A percentile compares a stretch with the other conserved stretches of the same genome.
Evolutionary conservation across 805 yeast species (phyloP).

Genomic region (Wickerhamomyces hampshirensis): DNA sequence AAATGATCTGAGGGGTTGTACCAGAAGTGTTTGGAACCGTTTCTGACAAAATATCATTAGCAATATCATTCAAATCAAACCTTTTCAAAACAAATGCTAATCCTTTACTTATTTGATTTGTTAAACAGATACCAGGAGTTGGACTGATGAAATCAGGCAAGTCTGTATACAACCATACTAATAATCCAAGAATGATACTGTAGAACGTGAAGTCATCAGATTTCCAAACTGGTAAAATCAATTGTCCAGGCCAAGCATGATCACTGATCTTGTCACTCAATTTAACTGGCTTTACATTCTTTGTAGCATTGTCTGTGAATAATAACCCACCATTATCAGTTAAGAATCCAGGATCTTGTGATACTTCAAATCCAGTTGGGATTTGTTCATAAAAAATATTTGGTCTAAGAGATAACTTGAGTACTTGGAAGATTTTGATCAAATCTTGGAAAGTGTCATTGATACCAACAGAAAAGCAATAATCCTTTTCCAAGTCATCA

Average conservation of each 20-base stretch:
- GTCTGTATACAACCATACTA: conserved; percentile 86
- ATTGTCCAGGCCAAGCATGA: conserved; percentile 84
- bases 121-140: conserved; percentile 84
- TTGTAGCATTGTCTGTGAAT: conserved; percentile 55
- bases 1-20: conserved; percentile 52
- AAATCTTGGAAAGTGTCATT: conserved; percentile 57
- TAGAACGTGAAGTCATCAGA: conserved; percentile 38
- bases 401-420: conserved; percentile 80
- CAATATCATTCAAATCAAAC: conserved; percentile 38
- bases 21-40: conserved; percentile 35
- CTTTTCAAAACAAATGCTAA: conserved; percentile 25
- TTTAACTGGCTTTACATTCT: conserved; percentile 40
- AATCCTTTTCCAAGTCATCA: conserved; percentile 81
- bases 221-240: conserved; percentile 72
- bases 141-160: conserved; percentile 86
- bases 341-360: conserved; percentile 70
- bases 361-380: conserved; percentile 63
- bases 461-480: conserved; percentile 72
- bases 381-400: conserved; percentile 59
- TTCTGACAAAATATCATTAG: conserved; percentile 46
- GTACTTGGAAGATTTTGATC: conserved; percentile 51
- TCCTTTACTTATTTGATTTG: conserved; percentile 47
- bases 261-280: conserved; percentile 50
- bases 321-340: conserved; percentile 80
- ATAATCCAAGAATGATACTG: conserved; percentile 33